Evolutionary conservation across 371 early-diverging fungal species (phyloP).

Genomic region (Syncephalastrum sp.): DNA sequence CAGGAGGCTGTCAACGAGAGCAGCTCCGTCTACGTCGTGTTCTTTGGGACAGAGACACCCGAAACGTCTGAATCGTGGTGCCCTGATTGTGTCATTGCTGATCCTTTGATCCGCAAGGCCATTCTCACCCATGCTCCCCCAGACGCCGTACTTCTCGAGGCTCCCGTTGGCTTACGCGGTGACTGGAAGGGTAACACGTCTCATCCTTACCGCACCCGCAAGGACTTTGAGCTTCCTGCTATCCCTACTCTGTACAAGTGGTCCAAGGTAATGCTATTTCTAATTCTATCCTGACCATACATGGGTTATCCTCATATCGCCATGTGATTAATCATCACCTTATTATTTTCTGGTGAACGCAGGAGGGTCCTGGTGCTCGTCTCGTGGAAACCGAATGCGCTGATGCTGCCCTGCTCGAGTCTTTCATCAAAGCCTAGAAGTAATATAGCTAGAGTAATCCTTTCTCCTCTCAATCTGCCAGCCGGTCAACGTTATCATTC

Average conservation of each 20-base stretch:
- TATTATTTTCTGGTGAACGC: slow-evolving; percentile 1
- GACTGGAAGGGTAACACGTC: slow-evolving; percentile 56
- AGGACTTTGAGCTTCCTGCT: slow-evolving; percentile 36
- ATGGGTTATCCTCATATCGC: too few relatives aligned
- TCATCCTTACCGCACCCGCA: slow-evolving; percentile 47
- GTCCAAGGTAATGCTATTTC: slow-evolving; percentile 38
- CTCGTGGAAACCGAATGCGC: slow-evolving; percentile 55
- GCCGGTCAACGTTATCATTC: too few relatives aligned
- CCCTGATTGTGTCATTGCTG: slow-evolving; percentile 59
- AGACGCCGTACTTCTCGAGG: slow-evolving; percentile 48
- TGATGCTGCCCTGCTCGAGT: slow-evolving; percentile 35
- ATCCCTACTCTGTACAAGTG: slow-evolving; percentile 61
- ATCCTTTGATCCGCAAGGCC: slow-evolving; percentile 50
- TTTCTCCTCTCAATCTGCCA: too few relatives aligned
- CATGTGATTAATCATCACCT: too few relatives aligned
- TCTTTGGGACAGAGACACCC: slow-evolving; percentile 40
- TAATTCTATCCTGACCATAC: neutral
- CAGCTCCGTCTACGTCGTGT: slow-evolving; percentile 41
- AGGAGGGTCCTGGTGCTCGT: slow-evolving; percentile 42
- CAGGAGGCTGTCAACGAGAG: slow-evolving; percentile 25
- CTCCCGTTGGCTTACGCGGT: slow-evolving; percentile 49
- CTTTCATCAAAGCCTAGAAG: slow-evolving; percentile 24
- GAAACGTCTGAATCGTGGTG: slow-evolving; percentile 62
- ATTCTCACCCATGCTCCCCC: slow-evolving; percentile 29
- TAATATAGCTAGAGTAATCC: too few relatives aligned